Evolutionary conservation across 768 basidiomycete species (phyloP).

Genomic region (Tubosaeta brunneosetosa): DNA sequence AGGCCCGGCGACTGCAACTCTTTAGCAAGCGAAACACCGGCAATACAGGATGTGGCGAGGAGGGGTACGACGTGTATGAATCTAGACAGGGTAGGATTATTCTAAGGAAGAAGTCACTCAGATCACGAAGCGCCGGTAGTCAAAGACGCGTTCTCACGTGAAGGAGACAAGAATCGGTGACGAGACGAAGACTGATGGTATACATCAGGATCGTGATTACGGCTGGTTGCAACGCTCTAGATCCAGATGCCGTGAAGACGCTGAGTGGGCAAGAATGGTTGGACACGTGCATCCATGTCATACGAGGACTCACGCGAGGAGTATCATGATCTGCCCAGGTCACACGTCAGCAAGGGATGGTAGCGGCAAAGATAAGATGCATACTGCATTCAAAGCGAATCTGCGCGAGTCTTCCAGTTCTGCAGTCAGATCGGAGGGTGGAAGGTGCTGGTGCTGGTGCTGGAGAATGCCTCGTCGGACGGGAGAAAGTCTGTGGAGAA

Average conservation of each 20-base stretch:
- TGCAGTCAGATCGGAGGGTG: neutral
- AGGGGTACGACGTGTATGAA: slow-evolving; percentile 18
- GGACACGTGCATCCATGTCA: too few relatives aligned
- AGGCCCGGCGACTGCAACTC: slow-evolving; percentile 6
- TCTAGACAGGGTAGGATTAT: slow-evolving; percentile 1
- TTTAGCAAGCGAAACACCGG: slow-evolving; percentile 5
- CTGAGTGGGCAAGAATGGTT: neutral
- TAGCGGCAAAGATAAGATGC: neutral
- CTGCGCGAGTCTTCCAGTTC: slow-evolving; percentile 14
- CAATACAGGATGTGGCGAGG: slow-evolving; percentile 9
- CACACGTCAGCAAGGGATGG: neutral
- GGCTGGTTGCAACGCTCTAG: slow-evolving; percentile 1
- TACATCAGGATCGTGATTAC: slow-evolving; percentile 20
- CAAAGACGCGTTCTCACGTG: neutral
- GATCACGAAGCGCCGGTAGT: neutral
- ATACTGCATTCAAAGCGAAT: slow-evolving; percentile 16
- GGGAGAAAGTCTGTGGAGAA: neutral
- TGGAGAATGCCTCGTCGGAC: too few relatives aligned
- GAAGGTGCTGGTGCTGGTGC: too few relatives aligned
- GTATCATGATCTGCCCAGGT: slow-evolving; percentile 8
- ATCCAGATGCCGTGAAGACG: slow-evolving; percentile 9
- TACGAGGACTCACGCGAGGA: too few relatives aligned
- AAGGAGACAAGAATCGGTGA: slow-evolving; percentile 5
- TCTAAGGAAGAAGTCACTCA: neutral
- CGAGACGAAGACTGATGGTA: slow-evolving; percentile 19